These are phyloP conservation scores for Neopestalotiopsis sp. DNA, from an alignment of 2,329 filamentous ascomycete genomes.

Conservation along the genomic window DNA sequence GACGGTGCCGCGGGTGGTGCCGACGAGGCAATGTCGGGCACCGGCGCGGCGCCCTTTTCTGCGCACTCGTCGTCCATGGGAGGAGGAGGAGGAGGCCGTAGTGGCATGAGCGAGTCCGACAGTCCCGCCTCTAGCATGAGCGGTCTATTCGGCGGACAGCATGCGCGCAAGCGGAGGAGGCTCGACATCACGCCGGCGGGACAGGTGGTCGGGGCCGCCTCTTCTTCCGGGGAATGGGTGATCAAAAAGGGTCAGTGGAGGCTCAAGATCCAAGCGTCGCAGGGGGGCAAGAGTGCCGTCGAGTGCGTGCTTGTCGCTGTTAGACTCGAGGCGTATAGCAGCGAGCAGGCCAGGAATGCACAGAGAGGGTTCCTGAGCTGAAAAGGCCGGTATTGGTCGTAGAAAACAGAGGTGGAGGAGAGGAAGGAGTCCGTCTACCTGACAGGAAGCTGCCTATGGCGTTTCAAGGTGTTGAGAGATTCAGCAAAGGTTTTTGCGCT, in stretches of 20 bases:
- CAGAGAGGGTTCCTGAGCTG: slow-evolving; percentile 64
- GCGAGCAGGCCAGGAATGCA: slow-evolving; percentile 69
- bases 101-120: slow-evolving; percentile 34
- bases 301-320: slow-evolving; percentile 79
- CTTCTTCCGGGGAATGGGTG: slow-evolving; percentile 57
- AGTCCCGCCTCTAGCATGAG: slow-evolving; percentile 35
- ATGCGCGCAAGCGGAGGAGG: slow-evolving; percentile 52
- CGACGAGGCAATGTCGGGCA: slow-evolving; percentile 25
- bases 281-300: slow-evolving; percentile 56
- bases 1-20: slow-evolving; percentile 18
- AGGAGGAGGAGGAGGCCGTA: background rate
- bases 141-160: slow-evolving; percentile 32
- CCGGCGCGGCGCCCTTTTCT: slow-evolving; percentile 31
- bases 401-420: background rate
- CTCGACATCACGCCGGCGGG: slow-evolving; percentile 37
- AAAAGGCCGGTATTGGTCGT: background rate
- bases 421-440: background rate
- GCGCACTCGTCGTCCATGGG: slow-evolving; percentile 38
- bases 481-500: background rate
- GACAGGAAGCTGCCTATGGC: background rate
- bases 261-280: slow-evolving; percentile 63
- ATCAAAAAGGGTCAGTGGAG: slow-evolving; percentile 75
- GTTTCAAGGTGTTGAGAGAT: background rate
- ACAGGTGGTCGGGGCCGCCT: slow-evolving; percentile 21
- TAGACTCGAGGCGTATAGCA: slow-evolving; percentile 74